Evolutionary conservation across 305 asterid genomes (phyloP).

Genomic region (Petunia hybrid): DNA sequence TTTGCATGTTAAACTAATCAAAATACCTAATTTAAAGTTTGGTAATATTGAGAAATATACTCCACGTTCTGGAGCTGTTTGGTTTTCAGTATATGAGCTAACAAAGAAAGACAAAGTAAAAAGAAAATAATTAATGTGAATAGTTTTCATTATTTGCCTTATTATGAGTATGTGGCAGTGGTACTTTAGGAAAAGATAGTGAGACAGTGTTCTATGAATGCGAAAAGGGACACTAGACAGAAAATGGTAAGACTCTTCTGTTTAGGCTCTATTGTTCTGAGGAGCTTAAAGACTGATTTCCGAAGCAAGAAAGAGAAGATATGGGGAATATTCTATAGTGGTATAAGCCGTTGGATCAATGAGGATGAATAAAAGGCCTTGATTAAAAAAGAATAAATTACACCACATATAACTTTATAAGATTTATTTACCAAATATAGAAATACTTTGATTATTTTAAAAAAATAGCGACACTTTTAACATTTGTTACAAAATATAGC

Average conservation of each 20-base stretch:
- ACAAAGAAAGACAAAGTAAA: background rate
- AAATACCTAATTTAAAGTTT: background rate
- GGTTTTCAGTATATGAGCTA: background rate
- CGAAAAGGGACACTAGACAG: background rate
- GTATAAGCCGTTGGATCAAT: constrained; percentile 23
- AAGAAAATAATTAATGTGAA: background rate
- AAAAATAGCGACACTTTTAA: too few species aligned
- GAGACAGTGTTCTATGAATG: background rate
- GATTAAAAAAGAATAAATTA: background rate
- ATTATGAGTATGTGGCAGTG: background rate
- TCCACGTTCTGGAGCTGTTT: background rate
- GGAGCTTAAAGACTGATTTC: background rate
- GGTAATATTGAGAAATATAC: background rate
- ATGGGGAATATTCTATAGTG: background rate
- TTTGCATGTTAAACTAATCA: background rate
- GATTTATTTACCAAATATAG: too few species aligned
- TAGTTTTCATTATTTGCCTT: background rate
- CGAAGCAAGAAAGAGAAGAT: constrained; percentile 6
- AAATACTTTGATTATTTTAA: too few species aligned
- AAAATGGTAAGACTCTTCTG: constrained; percentile 5
- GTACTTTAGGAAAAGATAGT: background rate
- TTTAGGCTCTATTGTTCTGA: background rate
- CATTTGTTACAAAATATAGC: too few species aligned
- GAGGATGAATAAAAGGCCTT: background rate
- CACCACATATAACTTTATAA: too few species aligned